Percentiles rank a stretch among this genome's conserved stretches.
phyloP scores from a whole-genome alignment of 306 rosid species.

The Casuarina glauca region DNA sequence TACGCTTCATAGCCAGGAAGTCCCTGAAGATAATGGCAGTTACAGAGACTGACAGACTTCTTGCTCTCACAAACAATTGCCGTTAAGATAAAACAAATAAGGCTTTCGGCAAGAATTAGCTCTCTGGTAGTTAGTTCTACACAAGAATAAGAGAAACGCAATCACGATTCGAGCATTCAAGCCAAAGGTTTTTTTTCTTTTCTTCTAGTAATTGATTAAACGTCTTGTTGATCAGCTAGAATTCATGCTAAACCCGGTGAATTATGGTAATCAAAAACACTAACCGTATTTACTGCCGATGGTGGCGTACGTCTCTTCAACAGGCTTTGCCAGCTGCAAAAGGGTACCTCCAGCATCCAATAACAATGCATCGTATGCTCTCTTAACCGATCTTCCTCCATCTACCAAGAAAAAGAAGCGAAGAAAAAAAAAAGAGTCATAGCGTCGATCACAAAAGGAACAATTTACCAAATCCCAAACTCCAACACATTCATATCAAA shows the following conservation, averaged over 20 bases:
- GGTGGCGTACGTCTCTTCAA: constrained; percentile 67
- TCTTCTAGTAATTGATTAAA: not conserved
- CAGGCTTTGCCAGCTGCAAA: constrained; percentile 77
- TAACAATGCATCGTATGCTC: constrained; percentile 69
- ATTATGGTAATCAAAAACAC: constrained; percentile 6
- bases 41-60: not conserved
- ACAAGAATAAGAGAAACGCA: not conserved
- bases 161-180: not conserved
- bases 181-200: not conserved
- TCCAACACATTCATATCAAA: not conserved
- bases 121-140: not conserved
- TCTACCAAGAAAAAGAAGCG: constrained; percentile 13
- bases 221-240: not conserved
- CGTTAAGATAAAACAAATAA: not conserved
- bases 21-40: not conserved
- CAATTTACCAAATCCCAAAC: not conserved
- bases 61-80: not conserved
- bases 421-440: not conserved
- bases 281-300: constrained; percentile 76
- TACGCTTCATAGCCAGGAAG: not conserved
- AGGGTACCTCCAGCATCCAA: constrained; percentile 98
- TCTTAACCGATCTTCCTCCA: constrained; percentile 28
- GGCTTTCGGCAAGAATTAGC: not conserved
- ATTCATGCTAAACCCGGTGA: not conserved
- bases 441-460: not conserved